Evolutionary conservation across 768 basidiomycete genomes (phyloP).

Genomic region (Punctularia strigosozonata): DNA sequence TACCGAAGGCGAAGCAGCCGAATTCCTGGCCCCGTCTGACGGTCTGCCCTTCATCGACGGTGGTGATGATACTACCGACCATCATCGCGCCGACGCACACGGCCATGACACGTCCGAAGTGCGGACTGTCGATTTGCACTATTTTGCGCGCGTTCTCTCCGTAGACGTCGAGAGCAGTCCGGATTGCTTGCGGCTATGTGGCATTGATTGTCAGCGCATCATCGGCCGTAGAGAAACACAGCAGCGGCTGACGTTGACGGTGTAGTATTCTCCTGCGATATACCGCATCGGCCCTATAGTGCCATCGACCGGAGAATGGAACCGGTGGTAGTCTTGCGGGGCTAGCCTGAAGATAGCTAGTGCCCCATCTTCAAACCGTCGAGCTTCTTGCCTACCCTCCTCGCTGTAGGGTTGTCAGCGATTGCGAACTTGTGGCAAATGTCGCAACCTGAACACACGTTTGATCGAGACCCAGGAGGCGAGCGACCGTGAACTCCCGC

Average conservation of each 20-base stretch:
- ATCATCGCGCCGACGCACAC: slow-evolving; percentile 93
- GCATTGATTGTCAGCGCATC: not conserved
- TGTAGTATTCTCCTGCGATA: slow-evolving; percentile 90
- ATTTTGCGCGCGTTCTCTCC: slow-evolving; percentile 92
- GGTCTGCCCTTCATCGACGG: slow-evolving; percentile 69
- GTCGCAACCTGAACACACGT: slow-evolving; percentile 1
- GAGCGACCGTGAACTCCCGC: slow-evolving; percentile 75
- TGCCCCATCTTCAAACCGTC: slow-evolving; percentile 68
- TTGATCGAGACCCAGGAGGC: slow-evolving; percentile 47
- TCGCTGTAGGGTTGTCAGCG: too few species aligned
- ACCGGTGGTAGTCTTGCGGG: slow-evolving; percentile 93
- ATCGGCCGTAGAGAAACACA: not conserved
- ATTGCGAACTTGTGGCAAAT: too few species aligned
- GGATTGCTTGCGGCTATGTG: slow-evolving; percentile 78
- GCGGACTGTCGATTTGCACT: slow-evolving; percentile 79
- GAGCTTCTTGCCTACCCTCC: slow-evolving; percentile 53
- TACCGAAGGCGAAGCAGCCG: slow-evolving; percentile 93
- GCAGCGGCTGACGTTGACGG: slow-evolving; percentile 70
- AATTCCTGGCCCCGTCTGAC: slow-evolving; percentile 84
- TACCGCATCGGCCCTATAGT: slow-evolving; percentile 72
- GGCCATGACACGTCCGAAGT: slow-evolving; percentile 86
- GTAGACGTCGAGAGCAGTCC: slow-evolving; percentile 83
- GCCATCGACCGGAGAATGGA: slow-evolving; percentile 82
- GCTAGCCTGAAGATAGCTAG: slow-evolving; percentile 86
- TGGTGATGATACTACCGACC: slow-evolving; percentile 84